A percentile compares a stretch with the other conserved stretches of the same genome.
Evolutionary conservation across 768 basidiomycete species (phyloP).

Genomic region (Collybia sordida): DNA sequence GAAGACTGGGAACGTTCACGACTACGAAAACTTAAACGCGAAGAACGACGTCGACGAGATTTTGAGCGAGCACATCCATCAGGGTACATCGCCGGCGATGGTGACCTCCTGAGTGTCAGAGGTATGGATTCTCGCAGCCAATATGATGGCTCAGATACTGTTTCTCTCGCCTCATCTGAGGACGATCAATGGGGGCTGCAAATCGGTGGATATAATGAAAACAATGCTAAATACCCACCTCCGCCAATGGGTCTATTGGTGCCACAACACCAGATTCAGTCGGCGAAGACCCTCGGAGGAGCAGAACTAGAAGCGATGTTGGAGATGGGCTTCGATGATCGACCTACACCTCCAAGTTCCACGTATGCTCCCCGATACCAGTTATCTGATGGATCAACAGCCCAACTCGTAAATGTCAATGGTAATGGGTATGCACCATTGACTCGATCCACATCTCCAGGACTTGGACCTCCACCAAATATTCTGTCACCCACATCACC

Average conservation of each 20-base stretch:
- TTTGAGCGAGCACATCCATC: slow-evolving; percentile 76
- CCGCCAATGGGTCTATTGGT: slow-evolving; percentile 75
- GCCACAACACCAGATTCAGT: slow-evolving; percentile 37
- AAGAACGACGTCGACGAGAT: slow-evolving; percentile 78
- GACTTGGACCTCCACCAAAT: slow-evolving; percentile 26
- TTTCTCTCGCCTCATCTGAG: slow-evolving; percentile 82
- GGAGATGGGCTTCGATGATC: slow-evolving; percentile 85
- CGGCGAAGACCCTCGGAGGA: slow-evolving; percentile 54
- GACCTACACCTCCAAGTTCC: slow-evolving; percentile 47
- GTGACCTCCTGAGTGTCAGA: slow-evolving; percentile 60
- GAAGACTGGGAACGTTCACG: slow-evolving; percentile 99
- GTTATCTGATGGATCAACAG: slow-evolving; percentile 53
- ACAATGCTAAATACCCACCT: slow-evolving; percentile 73
- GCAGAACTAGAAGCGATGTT: slow-evolving; percentile 91
- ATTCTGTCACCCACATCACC: slow-evolving; percentile 42
- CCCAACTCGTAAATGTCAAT: slow-evolving; percentile 37
- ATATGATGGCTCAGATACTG: slow-evolving; percentile 78
- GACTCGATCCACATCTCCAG: slow-evolving; percentile 49
- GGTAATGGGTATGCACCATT: slow-evolving; percentile 59
- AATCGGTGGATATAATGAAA: slow-evolving; percentile 94
- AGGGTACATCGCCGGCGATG: slow-evolving; percentile 62
- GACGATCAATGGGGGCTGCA: slow-evolving; percentile 96
- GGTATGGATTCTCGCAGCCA: slow-evolving; percentile 53
- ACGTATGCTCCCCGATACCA: slow-evolving; percentile 59
- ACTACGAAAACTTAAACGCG: slow-evolving; percentile 85